Conservation (phyloP, 2,329 filamentous ascomycete genomes). For the Fusarium papillatum region DNA sequence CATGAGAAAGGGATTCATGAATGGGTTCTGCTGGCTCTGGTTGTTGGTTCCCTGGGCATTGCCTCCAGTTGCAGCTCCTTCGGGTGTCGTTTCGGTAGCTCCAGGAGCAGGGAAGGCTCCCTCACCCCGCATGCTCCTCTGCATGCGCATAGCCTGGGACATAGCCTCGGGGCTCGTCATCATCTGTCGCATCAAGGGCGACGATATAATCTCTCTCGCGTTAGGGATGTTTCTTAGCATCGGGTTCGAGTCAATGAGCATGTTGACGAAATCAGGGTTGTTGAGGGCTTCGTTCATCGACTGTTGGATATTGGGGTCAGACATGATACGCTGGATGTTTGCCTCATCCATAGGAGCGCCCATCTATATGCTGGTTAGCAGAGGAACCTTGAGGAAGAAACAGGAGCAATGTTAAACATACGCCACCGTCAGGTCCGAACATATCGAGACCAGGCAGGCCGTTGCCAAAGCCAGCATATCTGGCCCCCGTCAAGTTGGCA, state of each 20-base stretch:
- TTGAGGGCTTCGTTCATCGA: conserved; percentile 95
- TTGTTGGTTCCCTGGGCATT: conserved; percentile 47
- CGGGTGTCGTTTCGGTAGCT: conserved; percentile 88
- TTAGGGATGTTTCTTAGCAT: conserved; percentile 81
- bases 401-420: conserved; percentile 64
- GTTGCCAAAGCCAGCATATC: conserved; percentile 89
- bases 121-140: conserved; percentile 74
- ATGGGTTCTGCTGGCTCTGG: conserved; percentile 56
- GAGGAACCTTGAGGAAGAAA: not conserved
- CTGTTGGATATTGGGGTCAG: conserved; percentile 88
- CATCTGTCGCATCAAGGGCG: conserved; percentile 91
- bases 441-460: conserved; percentile 88
- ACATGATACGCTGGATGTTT: conserved; percentile 85
- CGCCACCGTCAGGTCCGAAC: conserved; percentile 95
- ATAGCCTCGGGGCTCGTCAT: conserved; percentile 92
- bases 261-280: conserved; percentile 94
- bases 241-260: conserved; percentile 94
- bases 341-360: conserved; percentile 87
- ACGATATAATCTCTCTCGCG: conserved; percentile 87
- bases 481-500: conserved; percentile 89
- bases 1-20: conserved; percentile 53
- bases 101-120: conserved; percentile 89
- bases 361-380: conserved; percentile 72
- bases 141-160: conserved; percentile 85
- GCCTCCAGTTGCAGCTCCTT: conserved; percentile 51